Evolutionary conservation across 2,329 filamentous ascomycete genomes (phyloP).

Genomic region (Alternaria tenuissima): DNA sequence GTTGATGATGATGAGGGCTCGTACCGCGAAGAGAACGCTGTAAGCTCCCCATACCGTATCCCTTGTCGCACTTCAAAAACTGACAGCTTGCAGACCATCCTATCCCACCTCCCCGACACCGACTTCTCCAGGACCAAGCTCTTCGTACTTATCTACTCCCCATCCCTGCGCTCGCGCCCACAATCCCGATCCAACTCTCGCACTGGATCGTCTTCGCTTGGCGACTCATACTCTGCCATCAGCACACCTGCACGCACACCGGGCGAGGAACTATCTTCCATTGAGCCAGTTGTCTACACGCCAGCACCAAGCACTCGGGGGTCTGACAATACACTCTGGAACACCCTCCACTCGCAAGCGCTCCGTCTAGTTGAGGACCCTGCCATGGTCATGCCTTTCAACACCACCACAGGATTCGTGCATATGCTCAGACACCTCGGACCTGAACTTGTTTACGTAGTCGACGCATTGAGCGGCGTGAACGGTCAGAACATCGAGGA

Average conservation of each 20-base stretch:
- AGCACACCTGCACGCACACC: slow-evolving; percentile 72
- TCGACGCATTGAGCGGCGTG: slow-evolving; percentile 80
- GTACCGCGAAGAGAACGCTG: slow-evolving; percentile 78
- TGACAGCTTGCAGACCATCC: slow-evolving; percentile 63
- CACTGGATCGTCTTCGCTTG: slow-evolving; percentile 64
- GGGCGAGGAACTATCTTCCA: slow-evolving; percentile 62
- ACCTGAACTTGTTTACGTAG: slow-evolving; percentile 86
- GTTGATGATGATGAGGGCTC: slow-evolving; percentile 63
- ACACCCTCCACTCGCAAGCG: slow-evolving; percentile 82
- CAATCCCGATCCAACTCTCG: slow-evolving; percentile 36
- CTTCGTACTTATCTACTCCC: slow-evolving; percentile 90
- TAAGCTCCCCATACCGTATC: slow-evolving; percentile 58
- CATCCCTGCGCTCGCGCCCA: slow-evolving; percentile 73
- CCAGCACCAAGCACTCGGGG: slow-evolving; percentile 46
- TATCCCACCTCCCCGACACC: slow-evolving; percentile 85
- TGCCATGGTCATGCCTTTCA: slow-evolving; percentile 88
- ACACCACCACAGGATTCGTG: slow-evolving; percentile 79
- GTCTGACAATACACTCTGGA: slow-evolving; percentile 67
- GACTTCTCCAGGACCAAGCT: slow-evolving; percentile 78
- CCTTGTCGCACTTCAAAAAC: not conserved
- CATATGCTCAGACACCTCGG: slow-evolving; percentile 87
- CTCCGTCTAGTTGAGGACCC: slow-evolving; percentile 82
- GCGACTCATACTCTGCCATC: slow-evolving; percentile 90
- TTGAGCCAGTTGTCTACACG: slow-evolving; percentile 53
- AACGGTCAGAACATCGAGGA: slow-evolving; percentile 78